Percentiles rank a stretch among this genome's conserved stretches.
These are phyloP conservation scores for Globisporangium viniferum DNA, from an alignment of 352 stramenopile species.

Conservation along the genomic window DNA sequence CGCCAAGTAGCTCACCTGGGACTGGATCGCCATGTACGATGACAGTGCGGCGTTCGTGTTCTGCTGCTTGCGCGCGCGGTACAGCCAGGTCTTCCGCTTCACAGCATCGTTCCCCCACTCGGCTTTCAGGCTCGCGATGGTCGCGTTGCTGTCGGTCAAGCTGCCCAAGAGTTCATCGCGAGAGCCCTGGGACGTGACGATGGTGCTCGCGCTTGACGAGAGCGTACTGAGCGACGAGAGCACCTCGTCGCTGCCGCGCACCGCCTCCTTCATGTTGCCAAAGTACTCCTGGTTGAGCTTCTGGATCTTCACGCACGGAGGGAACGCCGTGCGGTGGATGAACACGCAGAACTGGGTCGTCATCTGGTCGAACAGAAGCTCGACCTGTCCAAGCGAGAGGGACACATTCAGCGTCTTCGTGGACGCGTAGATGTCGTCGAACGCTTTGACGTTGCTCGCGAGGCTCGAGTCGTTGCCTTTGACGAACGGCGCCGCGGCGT, in stretches of 20 bases:
- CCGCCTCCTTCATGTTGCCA: conserved; percentile 1
- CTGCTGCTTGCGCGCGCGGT: not conserved
- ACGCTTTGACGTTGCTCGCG: not conserved
- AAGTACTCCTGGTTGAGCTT: conserved; percentile 7
- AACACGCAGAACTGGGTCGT: conserved; percentile 3
- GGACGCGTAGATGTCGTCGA: conserved; percentile 1
- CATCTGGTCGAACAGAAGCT: not conserved
- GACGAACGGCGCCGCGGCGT: not conserved
- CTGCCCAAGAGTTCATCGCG: not conserved
- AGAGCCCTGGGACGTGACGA: not conserved
- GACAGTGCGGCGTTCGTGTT: conserved; percentile 2
- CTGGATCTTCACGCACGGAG: conserved; percentile 4
- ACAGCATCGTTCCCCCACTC: conserved; percentile 1
- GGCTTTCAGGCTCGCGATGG: not conserved
- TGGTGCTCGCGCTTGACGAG: not conserved
- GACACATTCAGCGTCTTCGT: not conserved
- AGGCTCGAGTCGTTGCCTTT: not conserved
- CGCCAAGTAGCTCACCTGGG: not conserved
- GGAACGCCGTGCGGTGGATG: conserved; percentile 1
- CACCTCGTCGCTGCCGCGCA: not conserved
- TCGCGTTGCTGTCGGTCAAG: not conserved
- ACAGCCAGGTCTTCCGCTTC: not conserved
- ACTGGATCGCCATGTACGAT: not conserved
- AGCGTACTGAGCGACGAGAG: not conserved
- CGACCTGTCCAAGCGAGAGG: not conserved